These are phyloP conservation scores for Collybia sp. DNA, from an alignment of 768 basidiomycete species.

Conservation along the genomic window DNA sequence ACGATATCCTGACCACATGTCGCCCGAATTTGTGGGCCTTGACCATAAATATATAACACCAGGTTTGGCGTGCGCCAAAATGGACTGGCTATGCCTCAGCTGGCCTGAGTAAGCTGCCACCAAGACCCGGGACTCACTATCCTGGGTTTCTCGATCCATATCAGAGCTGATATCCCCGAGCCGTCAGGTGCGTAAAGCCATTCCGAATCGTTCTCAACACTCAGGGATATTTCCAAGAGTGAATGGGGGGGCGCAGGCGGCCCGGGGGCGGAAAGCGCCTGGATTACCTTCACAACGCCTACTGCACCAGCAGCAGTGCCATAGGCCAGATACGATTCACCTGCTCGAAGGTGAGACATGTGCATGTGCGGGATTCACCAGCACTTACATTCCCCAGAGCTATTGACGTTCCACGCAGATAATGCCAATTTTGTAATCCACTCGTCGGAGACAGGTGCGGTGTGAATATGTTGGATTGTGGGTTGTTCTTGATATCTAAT, in stretches of 20 bases:
- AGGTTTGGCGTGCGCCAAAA: constrained; percentile 56
- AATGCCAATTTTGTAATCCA: constrained; percentile 67
- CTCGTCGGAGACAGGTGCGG: constrained; percentile 40
- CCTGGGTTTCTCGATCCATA: constrained; percentile 44
- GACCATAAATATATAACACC: constrained; percentile 61
- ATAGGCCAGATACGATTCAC: constrained; percentile 54
- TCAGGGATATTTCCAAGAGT: constrained; percentile 8
- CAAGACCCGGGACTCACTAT: constrained; percentile 20
- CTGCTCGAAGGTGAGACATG: constrained; percentile 27
- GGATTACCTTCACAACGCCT: constrained; percentile 48
- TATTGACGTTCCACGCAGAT: constrained; percentile 45
- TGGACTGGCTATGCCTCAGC: constrained; percentile 28
- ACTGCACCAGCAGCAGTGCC: constrained; percentile 55
- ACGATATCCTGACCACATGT: constrained; percentile 46
- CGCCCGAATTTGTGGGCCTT: constrained; percentile 15
- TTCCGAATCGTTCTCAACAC: constrained; percentile 20
- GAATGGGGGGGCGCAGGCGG: background rate
- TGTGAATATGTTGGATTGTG: constrained; percentile 27
- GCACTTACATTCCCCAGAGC: constrained; percentile 37
- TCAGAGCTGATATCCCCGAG: constrained; percentile 44
- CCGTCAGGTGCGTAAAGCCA: constrained; percentile 32
- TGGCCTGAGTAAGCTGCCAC: constrained; percentile 1
- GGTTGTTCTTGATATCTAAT: constrained; percentile 19
- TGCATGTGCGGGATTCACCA: constrained; percentile 1
- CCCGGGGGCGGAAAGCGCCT: constrained; percentile 25